phyloP scores from a whole-genome alignment of 2,329 filamentous ascomycete genomes.

The Colletotrichum destructivum region DNA sequence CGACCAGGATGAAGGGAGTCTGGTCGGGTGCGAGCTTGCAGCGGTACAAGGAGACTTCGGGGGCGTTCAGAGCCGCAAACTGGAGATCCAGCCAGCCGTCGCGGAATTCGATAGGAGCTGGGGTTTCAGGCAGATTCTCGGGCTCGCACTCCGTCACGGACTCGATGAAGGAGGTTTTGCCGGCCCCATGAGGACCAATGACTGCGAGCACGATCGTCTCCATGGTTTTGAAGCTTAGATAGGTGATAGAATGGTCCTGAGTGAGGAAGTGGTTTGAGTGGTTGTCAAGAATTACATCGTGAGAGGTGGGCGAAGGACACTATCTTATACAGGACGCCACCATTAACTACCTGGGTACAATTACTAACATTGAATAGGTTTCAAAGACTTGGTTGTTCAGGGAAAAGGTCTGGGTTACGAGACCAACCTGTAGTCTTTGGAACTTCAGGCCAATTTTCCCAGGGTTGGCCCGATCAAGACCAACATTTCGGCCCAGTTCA shows the following conservation, averaged over 20 bases:
- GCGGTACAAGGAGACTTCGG: background rate
- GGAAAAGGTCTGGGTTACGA: background rate
- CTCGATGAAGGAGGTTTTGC: slow-evolving; percentile 10
- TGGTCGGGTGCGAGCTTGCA: background rate
- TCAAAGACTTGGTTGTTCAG: background rate
- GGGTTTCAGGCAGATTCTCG: no score
- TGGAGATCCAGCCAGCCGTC: background rate
- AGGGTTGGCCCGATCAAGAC: background rate
- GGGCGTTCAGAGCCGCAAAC: background rate
- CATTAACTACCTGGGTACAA: background rate
- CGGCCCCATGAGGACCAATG: background rate
- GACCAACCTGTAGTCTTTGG: background rate
- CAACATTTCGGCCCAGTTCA: no score
- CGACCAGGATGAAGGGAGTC: background rate
- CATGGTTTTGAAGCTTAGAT: background rate
- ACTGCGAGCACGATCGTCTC: slow-evolving; percentile 7
- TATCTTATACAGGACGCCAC: background rate
- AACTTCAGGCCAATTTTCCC: background rate
- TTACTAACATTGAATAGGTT: no score
- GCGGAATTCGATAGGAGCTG: background rate
- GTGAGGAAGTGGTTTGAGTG: background rate
- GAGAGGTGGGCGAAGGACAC: background rate
- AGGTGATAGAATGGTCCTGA: background rate
- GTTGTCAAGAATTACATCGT: background rate
- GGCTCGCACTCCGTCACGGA: background rate